Evolutionary conservation across 768 basidiomycete genomes (phyloP), one percentile per base, ranked within the genome.

Genomic region (Termitomyces heimii): DNA sequence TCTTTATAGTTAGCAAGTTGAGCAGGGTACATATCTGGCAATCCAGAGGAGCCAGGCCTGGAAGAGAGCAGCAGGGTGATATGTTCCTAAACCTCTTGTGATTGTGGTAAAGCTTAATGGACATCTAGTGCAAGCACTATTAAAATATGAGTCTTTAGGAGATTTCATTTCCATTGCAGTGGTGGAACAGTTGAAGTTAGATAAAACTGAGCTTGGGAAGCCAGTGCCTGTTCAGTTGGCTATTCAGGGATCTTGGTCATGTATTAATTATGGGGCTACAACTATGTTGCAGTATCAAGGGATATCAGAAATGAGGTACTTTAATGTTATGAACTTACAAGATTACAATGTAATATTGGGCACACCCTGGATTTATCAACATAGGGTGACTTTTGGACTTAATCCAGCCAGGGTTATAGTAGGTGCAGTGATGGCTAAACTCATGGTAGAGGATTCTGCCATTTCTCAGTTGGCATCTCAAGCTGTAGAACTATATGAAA

Each of bases 71-170:
- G 69, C 69, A 49, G 73, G 28, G 7, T 1, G 18, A 4, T 13
- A 9, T 5, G 24, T 26, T 6, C 24, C 43, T 3, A 44, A 44
- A 9, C 32, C 74, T 0, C 40, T 75, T 0, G 66, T 75, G 0
- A 62, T 78, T 0, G 66, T 66, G 0, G 65, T 71, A 0, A 47
- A 63, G 1, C 57, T 78, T 1, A 71, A 78, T 58, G 73, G 69
- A 0, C 57, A 73, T 1, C 69, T 70, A 0, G 69, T 61, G 0
- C 58, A 65, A 1, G 74, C 76, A 0, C 56, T 79, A 5, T n/a
- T 78, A 0, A 74, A 77, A 54, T 66, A 67, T 0, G 75, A 74
- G 0, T 75, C 71, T 0, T 54, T 73, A 0, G 73, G 75, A 0
- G 77, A 79, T 54, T 77, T 79, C 18, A 31, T 20, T 1, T 49